Conservation (phyloP, 441 rosid genomes). For the Aleurites moluccanus region DNA sequence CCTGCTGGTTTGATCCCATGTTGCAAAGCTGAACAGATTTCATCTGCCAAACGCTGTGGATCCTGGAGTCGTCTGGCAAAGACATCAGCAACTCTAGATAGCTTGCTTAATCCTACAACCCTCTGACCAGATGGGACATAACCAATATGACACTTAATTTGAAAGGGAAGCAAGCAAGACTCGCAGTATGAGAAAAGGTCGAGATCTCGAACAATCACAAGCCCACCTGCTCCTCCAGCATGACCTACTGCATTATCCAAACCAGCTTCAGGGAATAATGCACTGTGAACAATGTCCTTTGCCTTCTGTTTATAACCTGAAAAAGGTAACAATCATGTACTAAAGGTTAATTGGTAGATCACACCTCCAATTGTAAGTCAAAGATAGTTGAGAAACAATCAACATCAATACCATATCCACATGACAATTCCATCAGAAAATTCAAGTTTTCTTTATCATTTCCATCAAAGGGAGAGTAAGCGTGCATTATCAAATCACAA, state of each 20-base stretch:
- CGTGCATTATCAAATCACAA: not conserved
- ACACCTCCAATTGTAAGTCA: not conserved
- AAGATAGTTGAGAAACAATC: conserved; percentile 1
- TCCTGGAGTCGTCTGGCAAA: conserved; percentile 86
- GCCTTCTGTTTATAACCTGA: conserved; percentile 78
- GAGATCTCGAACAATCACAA: conserved; percentile 83
- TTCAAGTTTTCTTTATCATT: not conserved
- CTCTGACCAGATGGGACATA: conserved; percentile 80
- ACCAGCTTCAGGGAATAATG: conserved; percentile 94
- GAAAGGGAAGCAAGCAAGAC: conserved; percentile 92
- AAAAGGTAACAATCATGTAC: conserved; percentile 9
- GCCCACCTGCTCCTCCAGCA: conserved; percentile 94
- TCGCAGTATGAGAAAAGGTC: conserved; percentile 91
- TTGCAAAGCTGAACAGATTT: conserved; percentile 75
- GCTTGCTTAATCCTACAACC: conserved; percentile 91
- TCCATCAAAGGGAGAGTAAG: not conserved
- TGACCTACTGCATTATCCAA: conserved; percentile 64
- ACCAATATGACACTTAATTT: conserved; percentile 80
- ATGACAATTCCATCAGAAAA: conserved; percentile 6
- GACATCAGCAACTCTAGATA: conserved; percentile 83
- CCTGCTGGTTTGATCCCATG: conserved; percentile 81
- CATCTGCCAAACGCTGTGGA: conserved; percentile 81
- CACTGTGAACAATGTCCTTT: conserved; percentile 75
- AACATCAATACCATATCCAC: not conserved
- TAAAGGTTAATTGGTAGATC: not conserved